Base-by-base conservation (phyloP, 441 rosid species). In the Daphne laureola region DNA sequence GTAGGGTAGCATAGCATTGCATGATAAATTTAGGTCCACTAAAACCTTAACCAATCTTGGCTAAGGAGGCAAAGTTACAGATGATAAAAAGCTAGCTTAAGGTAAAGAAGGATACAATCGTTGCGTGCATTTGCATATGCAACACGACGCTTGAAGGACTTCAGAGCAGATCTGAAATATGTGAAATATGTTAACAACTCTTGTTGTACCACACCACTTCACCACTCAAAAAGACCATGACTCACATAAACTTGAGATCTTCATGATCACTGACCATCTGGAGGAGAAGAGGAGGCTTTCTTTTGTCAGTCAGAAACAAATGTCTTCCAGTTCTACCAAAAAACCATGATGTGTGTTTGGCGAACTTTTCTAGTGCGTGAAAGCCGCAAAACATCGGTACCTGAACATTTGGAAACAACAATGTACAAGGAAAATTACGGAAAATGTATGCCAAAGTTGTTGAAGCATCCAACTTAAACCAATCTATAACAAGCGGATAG, bases 241-340 rank as follows among this genome's bases (percentile, higher is more conserved):
- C 96, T 77, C 69, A 88, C 98, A 84, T 75, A 69, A 83, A 91
- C 61, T 86, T 83, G 66, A 82, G 88, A 71, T 88, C 74, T 66
- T 71, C 81, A 23, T 66, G 46, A 69, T 88, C 93, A 48, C 46
- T 55, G 61, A 62, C 80, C 98, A 91, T 91, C 50, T 59, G 83
- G 43, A 84, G 69, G 66, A 91, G 98, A 69, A 91, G 87, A 18
- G 94, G 94, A 72, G 80, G 76, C 61, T 79, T 78, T 55, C 77
- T 89, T 46, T 57, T 38, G 59, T 91, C 98, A 27, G 78, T 84
- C 53, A 91, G 63, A 60, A 86, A 86, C 57, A 91, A 74, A 66
- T 91, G 98, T 64, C 74, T 86, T 54, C 93, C 98, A 9, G 89
- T 86, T 73, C 79, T 88, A 61, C 98, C 93, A 62, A 91, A 73